A percentile compares a stretch with the other conserved stretches of the same genome.
Conservation (phyloP, 2,329 filamentous ascomycete species). For the Botryotinia globosa region DNA sequence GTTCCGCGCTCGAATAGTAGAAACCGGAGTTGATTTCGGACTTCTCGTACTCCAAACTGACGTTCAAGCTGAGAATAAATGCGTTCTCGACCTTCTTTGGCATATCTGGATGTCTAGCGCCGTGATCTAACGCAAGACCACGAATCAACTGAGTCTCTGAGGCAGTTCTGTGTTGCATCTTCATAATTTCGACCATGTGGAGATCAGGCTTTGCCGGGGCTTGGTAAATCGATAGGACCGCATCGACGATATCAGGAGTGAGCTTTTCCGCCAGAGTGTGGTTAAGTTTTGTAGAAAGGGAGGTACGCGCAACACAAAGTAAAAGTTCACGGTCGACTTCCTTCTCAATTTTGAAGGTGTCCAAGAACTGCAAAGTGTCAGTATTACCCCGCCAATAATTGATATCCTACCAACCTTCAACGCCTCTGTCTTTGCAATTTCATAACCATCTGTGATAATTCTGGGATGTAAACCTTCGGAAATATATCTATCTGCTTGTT, state of each 20-base stretch:
- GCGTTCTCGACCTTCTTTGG: conserved; percentile 95
- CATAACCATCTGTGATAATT: conserved; percentile 96
- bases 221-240: conserved; percentile 91
- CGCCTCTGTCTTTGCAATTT: conserved; percentile 90
- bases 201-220: conserved; percentile 88
- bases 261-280: conserved; percentile 82
- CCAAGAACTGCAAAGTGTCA: conserved; percentile 67
- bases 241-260: conserved; percentile 92
- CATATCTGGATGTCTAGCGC: conserved; percentile 96
- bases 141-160: conserved; percentile 95
- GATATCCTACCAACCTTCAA: conserved; percentile 62
- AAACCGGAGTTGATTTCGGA: conserved; percentile 98
- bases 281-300: conserved; percentile 93
- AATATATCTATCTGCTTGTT: conserved; percentile 96
- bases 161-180: conserved; percentile 97
- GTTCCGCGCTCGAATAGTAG: conserved; percentile 96
- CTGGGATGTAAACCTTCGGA: conserved; percentile 94
- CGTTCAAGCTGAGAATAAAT: conserved; percentile 90
- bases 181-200: conserved; percentile 99
- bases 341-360: conserved; percentile 84
- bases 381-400: conserved; percentile 5
- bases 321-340: conserved; percentile 92
- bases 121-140: conserved; percentile 90
- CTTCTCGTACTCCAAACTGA: conserved; percentile 98
- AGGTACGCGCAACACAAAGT: conserved; percentile 88